These are phyloP conservation scores for Phytophthora hibernalis DNA, from an alignment of 352 stramenopile species.

Conservation along the genomic window DNA sequence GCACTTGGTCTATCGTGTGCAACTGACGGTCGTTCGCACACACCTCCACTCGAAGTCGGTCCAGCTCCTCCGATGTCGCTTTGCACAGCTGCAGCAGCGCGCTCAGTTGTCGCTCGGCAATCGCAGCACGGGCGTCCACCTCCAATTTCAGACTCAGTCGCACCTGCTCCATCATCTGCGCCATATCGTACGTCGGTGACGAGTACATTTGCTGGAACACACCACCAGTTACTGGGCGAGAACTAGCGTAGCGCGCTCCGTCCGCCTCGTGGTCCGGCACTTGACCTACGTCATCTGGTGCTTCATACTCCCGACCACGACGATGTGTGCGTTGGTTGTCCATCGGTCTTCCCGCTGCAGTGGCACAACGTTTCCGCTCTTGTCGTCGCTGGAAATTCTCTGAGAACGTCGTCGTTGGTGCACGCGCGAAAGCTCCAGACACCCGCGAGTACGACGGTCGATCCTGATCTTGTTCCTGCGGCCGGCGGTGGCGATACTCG, in stretches of 20 bases:
- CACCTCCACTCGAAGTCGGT: slow-evolving; percentile 73
- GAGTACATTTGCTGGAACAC: slow-evolving; percentile 57
- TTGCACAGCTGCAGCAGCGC: slow-evolving; percentile 79
- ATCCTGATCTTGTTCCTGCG: slow-evolving; percentile 4
- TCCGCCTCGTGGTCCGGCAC: slow-evolving; percentile 27
- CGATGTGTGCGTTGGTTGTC: slow-evolving; percentile 44
- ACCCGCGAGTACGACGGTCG: slow-evolving; percentile 34
- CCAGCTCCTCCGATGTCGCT: slow-evolving; percentile 72
- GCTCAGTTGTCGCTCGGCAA: slow-evolving; percentile 82
- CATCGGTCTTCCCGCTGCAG: slow-evolving; percentile 15
- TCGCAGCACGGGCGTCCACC: slow-evolving; percentile 77
- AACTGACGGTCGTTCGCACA: slow-evolving; percentile 77
- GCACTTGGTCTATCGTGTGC: slow-evolving; percentile 78
- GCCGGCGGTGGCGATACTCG: slow-evolving; percentile 26
- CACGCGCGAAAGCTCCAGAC: slow-evolving; percentile 24
- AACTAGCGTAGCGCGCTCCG: slow-evolving; percentile 3
- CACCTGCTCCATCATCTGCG: slow-evolving; percentile 89
- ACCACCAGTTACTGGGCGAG: slow-evolving; percentile 6
- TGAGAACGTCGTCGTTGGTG: slow-evolving; percentile 36
- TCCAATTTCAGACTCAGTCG: slow-evolving; percentile 84
- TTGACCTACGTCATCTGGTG: slow-evolving; percentile 26
- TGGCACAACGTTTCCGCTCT: slow-evolving; percentile 44
- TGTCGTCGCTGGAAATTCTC: slow-evolving; percentile 64
- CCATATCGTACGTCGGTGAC: slow-evolving; percentile 80
- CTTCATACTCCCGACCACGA: slow-evolving; percentile 23